Percentiles rank a stretch among this genome's conserved stretches.
phyloP scores from a whole-genome alignment of 768 basidiomycete species.

The Tubosaeta brunneosetosa region DNA sequence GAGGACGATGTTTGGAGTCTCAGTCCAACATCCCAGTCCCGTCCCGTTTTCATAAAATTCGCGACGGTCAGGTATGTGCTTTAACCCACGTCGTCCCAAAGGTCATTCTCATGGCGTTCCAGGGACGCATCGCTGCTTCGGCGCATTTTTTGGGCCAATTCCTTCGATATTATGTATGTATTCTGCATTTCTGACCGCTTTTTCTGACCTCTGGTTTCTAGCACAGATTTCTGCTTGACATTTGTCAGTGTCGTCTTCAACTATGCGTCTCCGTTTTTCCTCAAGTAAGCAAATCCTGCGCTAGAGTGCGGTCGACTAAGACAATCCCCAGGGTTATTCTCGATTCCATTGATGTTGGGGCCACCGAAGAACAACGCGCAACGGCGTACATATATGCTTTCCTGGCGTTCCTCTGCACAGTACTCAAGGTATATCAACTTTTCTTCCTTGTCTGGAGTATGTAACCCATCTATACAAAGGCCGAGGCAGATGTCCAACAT shows the following conservation, averaged over 20 bases:
- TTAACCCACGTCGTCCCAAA: background rate
- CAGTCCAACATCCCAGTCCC: slow-evolving; percentile 63
- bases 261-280: slow-evolving; percentile 80
- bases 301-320: background rate
- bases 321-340: slow-evolving; percentile 47
- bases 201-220: slow-evolving; percentile 13
- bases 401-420: slow-evolving; percentile 60
- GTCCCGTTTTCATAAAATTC: slow-evolving; percentile 55
- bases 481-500: slow-evolving; percentile 67
- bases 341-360: slow-evolving; percentile 44
- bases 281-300: slow-evolving; percentile 47
- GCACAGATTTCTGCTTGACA: slow-evolving; percentile 65
- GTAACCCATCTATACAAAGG: slow-evolving; percentile 27
- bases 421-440: slow-evolving; percentile 20
- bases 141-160: slow-evolving; percentile 43
- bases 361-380: slow-evolving; percentile 48
- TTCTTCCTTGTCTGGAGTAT: background rate
- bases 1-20: slow-evolving; percentile 71
- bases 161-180: slow-evolving; percentile 38
- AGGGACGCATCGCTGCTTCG: slow-evolving; percentile 35
- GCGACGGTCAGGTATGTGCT: slow-evolving; percentile 20
- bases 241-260: slow-evolving; percentile 67
- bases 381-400: slow-evolving; percentile 76
- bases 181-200: background rate
- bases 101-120: background rate